These are phyloP conservation scores for Firmiana major DNA, from an alignment of 345 rosid species.

Conservation along the genomic window DNA sequence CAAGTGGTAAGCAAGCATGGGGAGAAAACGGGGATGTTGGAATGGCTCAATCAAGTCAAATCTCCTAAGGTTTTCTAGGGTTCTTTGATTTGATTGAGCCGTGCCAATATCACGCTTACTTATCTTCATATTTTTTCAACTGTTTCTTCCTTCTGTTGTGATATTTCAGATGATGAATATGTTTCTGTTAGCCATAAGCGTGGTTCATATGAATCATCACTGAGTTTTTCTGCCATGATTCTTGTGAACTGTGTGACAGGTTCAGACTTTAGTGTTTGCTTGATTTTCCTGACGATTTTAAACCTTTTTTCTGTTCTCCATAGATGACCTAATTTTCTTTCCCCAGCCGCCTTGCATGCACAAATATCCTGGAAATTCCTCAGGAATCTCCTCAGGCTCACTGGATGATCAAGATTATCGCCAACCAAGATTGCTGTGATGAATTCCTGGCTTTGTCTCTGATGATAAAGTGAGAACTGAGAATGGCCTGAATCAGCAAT, in stretches of 20 bases:
- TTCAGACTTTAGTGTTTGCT: neutral
- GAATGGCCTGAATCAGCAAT: neutral
- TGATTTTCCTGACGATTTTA: neutral
- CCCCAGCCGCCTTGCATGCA: neutral
- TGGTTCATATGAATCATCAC: neutral
- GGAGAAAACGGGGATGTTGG: conserved; percentile 41
- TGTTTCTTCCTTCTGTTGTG: too few relatives aligned
- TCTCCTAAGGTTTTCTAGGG: conserved; percentile 36
- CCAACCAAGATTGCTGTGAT: neutral
- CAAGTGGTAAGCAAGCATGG: conserved; percentile 13
- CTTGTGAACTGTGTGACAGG: neutral
- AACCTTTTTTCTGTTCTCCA: neutral
- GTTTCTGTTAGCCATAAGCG: too few relatives aligned
- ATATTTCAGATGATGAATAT: too few relatives aligned
- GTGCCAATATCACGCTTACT: conserved; percentile 83
- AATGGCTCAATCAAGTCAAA: conserved; percentile 61
- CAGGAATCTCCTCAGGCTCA: neutral
- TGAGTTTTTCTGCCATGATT: neutral
- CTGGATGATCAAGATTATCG: neutral
- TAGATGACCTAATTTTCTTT: neutral
- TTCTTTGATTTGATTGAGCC: conserved; percentile 90
- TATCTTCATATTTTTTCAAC: neutral
- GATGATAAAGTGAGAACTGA: neutral
- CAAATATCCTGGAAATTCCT: neutral
- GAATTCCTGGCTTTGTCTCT: neutral